phyloP scores from a whole-genome alignment of 495 filamentous ascomycete genomes.

The Hypoxylon cercidicola region DNA sequence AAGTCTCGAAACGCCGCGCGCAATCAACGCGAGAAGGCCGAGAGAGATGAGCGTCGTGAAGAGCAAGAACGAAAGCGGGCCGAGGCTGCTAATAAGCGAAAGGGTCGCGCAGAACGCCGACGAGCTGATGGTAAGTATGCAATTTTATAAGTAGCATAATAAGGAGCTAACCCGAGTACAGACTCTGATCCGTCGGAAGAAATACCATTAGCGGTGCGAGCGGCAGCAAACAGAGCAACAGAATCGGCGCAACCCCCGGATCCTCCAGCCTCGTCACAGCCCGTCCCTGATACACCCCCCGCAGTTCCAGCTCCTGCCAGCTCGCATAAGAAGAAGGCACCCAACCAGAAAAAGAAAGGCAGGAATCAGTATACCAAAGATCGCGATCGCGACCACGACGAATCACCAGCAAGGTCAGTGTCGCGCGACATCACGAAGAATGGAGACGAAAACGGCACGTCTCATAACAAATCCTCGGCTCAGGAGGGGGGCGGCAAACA shows the following conservation, averaged over 20 bases:
- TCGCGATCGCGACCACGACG: conserved; percentile 69
- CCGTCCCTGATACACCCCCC: conserved; percentile 65
- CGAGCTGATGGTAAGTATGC: conserved; percentile 75
- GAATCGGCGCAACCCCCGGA: conserved; percentile 47
- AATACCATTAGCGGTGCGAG: conserved; percentile 58
- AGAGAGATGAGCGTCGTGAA: conserved; percentile 78
- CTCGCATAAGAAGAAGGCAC: conserved; percentile 73
- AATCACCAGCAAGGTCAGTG: conserved; percentile 72
- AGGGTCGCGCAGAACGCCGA: conserved; percentile 76
- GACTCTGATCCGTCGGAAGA: conserved; percentile 72
- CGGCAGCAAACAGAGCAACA: conserved; percentile 45
- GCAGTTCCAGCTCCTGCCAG: conserved; percentile 53
- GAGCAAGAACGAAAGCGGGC: conserved; percentile 73
- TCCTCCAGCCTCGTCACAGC: conserved; percentile 55
- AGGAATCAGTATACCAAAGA: conserved; percentile 90
- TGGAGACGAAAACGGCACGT: conserved; percentile 50
- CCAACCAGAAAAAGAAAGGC: conserved; percentile 73
- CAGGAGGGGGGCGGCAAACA: conserved; percentile 46
- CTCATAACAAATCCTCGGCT: conserved; percentile 32
- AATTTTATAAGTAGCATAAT: conserved; percentile 30
- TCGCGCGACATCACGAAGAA: conserved; percentile 67
- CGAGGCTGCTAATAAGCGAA: conserved; percentile 78
- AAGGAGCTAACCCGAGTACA: conserved; percentile 50
- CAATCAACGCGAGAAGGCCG: conserved; percentile 76
- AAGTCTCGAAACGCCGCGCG: conserved; percentile 73